Base-by-base conservation (phyloP, 2,329 filamentous ascomycete species). In the Diatrype stigma region DNA sequence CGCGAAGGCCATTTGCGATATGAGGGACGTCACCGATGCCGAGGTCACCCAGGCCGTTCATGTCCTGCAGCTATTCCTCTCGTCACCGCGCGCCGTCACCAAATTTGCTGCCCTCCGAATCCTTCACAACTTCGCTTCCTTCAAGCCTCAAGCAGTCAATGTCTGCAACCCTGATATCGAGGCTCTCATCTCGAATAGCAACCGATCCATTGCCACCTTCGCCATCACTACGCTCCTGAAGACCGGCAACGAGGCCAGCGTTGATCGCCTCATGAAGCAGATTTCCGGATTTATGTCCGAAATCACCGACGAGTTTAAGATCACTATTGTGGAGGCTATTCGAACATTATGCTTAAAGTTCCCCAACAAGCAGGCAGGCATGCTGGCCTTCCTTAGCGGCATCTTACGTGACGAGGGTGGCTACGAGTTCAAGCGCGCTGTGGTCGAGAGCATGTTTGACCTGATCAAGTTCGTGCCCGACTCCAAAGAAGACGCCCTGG, bases 231-330 rank as follows among this genome's bases (percentile, higher is more conserved):
- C 94, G 2, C 82, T 99, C 26, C 86, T 99, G 57, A 97, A 97
- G 82, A 99, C 94, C 11, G 94, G 94, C 54, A 99, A 97, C 67
- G 94, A 99, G 73, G 90, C 90, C 37, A 96, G 91, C 60, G 94
- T 99, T 42, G 94, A 99, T 69, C 86, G 94, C 49, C 75, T 99
- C 60, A 96, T 99, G 91, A 96, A 96, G 80, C 92, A 97, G 70
- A 97, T 99, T 56, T 91, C 90, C 22, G 87, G 89, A 37, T 96
- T 99, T 76, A 97, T 99, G 94, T 90, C 92, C 4, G 94, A 97
- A 72, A 97, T 97, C 60, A 96, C 93, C 6, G 94, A 99, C 67
- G 94, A 99, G 71, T 99, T 99, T 80, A 99, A 97, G 79, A 96
- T 99, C 60, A 99, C 94, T n/a, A 96, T 99, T 64, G 93, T 99